phyloP scores from a whole-genome alignment of 2,329 filamentous ascomycete genomes.

The Talaromyces sp. region DNA sequence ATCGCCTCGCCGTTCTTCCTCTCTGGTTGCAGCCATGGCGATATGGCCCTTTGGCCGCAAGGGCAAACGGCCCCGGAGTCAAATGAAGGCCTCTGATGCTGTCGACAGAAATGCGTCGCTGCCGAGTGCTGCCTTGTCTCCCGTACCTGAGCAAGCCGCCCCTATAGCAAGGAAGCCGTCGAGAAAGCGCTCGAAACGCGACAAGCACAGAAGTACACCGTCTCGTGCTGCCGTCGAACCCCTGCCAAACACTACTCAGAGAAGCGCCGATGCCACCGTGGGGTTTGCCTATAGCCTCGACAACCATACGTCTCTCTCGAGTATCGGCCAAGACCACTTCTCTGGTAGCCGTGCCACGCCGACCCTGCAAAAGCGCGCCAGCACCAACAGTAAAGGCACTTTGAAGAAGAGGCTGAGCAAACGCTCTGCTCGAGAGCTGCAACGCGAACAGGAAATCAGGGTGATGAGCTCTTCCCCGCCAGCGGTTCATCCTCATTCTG shows the following conservation, averaged over 20 bases:
- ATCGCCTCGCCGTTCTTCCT: neutral
- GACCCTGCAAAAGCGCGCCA: slow-evolving; percentile 55
- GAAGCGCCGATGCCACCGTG: slow-evolving; percentile 12
- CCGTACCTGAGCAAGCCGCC: slow-evolving; percentile 13
- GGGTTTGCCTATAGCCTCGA: slow-evolving; percentile 13
- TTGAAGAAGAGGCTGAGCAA: slow-evolving; percentile 71
- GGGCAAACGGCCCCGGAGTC: slow-evolving; percentile 62
- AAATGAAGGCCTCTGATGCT: slow-evolving; percentile 48
- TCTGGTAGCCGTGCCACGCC: slow-evolving; percentile 44
- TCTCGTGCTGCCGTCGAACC: neutral
- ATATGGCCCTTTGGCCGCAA: slow-evolving; percentile 79
- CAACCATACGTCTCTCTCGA: slow-evolving; percentile 31
- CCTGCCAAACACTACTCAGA: neutral
- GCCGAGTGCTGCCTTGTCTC: neutral
- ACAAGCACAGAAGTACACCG: slow-evolving; percentile 19
- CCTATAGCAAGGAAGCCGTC: slow-evolving; percentile 27
- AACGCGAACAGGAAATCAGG: slow-evolving; percentile 82
- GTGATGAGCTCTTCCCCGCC: slow-evolving; percentile 69
- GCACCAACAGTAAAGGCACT: slow-evolving; percentile 52
- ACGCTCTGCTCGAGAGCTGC: slow-evolving; percentile 67
- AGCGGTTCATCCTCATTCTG: slow-evolving; percentile 52
- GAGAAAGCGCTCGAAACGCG: slow-evolving; percentile 31
- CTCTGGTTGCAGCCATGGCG: slow-evolving; percentile 53
- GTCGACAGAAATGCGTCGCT: slow-evolving; percentile 6
- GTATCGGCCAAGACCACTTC: slow-evolving; percentile 35